Conservation (phyloP, 2,329 filamentous ascomycete genomes). For the Colletotrichum truncatum region DNA sequence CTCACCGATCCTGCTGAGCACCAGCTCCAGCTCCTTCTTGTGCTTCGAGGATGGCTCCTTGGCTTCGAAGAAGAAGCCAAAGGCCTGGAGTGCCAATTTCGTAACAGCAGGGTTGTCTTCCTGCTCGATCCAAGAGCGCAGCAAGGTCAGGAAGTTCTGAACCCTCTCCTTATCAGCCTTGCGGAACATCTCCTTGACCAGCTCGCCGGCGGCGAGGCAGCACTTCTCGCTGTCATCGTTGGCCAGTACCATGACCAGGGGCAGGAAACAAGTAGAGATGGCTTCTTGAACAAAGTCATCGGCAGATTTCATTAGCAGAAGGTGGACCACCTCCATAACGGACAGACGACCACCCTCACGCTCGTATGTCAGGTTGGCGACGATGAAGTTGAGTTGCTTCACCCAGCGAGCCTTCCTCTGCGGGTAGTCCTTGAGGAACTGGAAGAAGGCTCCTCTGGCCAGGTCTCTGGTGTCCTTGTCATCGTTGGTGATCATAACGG, state of each 20-base stretch:
- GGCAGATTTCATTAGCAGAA: slow-evolving; percentile 86
- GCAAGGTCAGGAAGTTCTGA: slow-evolving; percentile 74
- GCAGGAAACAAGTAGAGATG: slow-evolving; percentile 83
- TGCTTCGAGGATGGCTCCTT: slow-evolving; percentile 67
- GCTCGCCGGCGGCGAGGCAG: slow-evolving; percentile 79
- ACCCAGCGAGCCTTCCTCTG: slow-evolving; percentile 89
- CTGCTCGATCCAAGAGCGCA: slow-evolving; percentile 81
- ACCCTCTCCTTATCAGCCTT: slow-evolving; percentile 78
- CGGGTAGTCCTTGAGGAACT: slow-evolving; percentile 94
- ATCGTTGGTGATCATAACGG: slow-evolving; percentile 96
- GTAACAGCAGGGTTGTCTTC: slow-evolving; percentile 76
- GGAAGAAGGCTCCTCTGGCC: slow-evolving; percentile 88
- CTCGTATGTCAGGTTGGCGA: slow-evolving; percentile 91
- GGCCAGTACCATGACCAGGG: slow-evolving; percentile 83
- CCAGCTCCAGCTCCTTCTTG: slow-evolving; percentile 72
- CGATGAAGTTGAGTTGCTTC: slow-evolving; percentile 88
- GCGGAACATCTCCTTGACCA: slow-evolving; percentile 84
- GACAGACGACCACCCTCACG: slow-evolving; percentile 89
- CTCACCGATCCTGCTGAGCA: slow-evolving; percentile 63
- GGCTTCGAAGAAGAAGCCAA: slow-evolving; percentile 83
- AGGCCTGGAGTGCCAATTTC: slow-evolving; percentile 81
- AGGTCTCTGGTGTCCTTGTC: slow-evolving; percentile 88
- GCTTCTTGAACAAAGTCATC: slow-evolving; percentile 86
- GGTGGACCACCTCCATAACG: slow-evolving; percentile 89
- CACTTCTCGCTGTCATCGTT: slow-evolving; percentile 92